Percentiles rank a stretch among this genome's conserved stretches.
phyloP scores from a whole-genome alignment of 75 land plant genomes.

The Sequoia sempervirens region DNA sequence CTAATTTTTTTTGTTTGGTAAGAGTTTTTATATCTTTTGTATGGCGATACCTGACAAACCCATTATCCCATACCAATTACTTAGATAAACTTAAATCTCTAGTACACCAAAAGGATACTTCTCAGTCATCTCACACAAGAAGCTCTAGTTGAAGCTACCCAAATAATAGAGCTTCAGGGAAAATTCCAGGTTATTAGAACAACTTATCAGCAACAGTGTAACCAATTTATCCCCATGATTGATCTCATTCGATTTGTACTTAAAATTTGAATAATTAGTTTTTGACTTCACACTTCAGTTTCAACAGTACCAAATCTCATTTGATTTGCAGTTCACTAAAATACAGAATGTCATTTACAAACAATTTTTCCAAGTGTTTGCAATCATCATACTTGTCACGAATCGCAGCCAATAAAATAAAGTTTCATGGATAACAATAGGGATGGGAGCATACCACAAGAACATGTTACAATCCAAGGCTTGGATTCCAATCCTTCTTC shows the following conservation, averaged over 20 bases:
- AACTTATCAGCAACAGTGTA: not conserved
- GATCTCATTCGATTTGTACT: too few species aligned
- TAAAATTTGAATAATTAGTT: too few species aligned
- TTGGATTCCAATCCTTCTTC: constrained; percentile 99
- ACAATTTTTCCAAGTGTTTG: too few species aligned
- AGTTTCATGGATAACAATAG: not conserved
- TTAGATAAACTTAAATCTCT: not conserved
- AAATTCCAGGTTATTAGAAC: not conserved
- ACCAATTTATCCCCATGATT: not conserved
- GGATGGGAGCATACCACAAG: constrained; percentile 54
- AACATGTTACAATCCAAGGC: constrained; percentile 92
- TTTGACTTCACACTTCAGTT: not conserved
- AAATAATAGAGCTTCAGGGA: not conserved
- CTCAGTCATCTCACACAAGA: too few species aligned
- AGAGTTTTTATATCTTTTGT: too few species aligned
- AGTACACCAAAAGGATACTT: not conserved
- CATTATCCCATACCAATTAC: too few species aligned
- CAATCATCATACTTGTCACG: not conserved
- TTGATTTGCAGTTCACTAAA: not conserved
- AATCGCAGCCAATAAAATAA: not conserved
- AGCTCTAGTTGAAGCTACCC: too few species aligned
- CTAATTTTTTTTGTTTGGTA: too few species aligned
- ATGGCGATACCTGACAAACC: too few species aligned
- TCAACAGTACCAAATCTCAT: not conserved
- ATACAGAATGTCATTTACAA: not conserved